Percentiles rank a stretch among this genome's conserved stretches.
These are phyloP conservation scores for Kregervanrija pseudodelftensis DNA, from an alignment of 805 yeast species.

Conservation along the genomic window DNA sequence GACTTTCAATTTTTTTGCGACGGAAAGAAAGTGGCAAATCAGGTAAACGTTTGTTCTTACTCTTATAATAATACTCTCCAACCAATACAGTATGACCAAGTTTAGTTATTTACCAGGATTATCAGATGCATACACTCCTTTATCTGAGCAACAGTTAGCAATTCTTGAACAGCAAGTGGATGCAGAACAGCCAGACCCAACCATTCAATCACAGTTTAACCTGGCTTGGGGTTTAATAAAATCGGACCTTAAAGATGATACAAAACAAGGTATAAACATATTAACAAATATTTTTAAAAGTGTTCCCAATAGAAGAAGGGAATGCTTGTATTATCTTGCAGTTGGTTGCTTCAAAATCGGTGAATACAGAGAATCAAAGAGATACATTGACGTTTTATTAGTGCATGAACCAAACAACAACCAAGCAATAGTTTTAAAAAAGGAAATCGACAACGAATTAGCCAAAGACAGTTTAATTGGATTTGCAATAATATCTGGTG, in stretches of 20 bases:
- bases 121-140: constrained; percentile 35
- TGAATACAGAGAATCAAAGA: constrained; percentile 77
- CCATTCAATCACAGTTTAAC: constrained; percentile 83
- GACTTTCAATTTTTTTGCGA: too few relatives aligned
- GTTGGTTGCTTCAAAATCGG: constrained; percentile 85
- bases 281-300: constrained; percentile 65
- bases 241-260: constrained; percentile 53
- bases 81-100: constrained; percentile 15
- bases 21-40: too few relatives aligned
- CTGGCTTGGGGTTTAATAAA: constrained; percentile 95
- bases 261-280: constrained; percentile 71
- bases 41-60: too few relatives aligned
- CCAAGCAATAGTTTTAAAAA: constrained; percentile 67
- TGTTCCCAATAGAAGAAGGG: constrained; percentile 79
- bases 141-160: constrained; percentile 67
- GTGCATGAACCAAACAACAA: constrained; percentile 76
- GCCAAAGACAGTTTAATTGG: constrained; percentile 87
- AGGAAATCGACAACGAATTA: constrained; percentile 75
- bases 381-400: constrained; percentile 74
- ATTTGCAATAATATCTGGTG: constrained; percentile 79
- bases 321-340: constrained; percentile 79
- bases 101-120: constrained; percentile 22
- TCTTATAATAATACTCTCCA: too few relatives aligned
- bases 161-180: constrained; percentile 71
- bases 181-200: constrained; percentile 71